These are phyloP conservation scores for Pseudophaeomoniella oleicola DNA, from an alignment of 2,329 filamentous ascomycete genomes.

Conservation along the genomic window DNA sequence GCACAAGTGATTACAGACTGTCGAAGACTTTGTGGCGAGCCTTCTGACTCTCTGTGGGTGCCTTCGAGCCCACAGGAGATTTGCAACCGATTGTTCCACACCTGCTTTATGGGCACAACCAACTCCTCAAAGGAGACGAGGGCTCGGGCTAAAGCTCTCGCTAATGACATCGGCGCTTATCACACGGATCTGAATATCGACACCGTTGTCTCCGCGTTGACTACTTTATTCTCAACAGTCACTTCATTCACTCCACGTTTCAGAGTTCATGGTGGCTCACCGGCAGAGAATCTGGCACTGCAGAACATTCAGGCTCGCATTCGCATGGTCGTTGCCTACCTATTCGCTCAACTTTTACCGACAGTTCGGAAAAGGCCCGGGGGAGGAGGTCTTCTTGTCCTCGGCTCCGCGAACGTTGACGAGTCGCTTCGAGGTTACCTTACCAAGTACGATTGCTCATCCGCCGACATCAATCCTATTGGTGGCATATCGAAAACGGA, in stretches of 20 bases:
- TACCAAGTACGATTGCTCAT: conserved; percentile 55
- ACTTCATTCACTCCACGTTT: conserved; percentile 47
- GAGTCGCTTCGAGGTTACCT: conserved; percentile 36
- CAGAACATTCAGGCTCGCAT: conserved; percentile 55
- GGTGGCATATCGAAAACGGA: conserved; percentile 49
- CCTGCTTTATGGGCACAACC: conserved; percentile 56
- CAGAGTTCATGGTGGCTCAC: conserved; percentile 47
- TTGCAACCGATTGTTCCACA: conserved; percentile 44
- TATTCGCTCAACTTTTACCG: conserved; percentile 49
- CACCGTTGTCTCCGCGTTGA: conserved; percentile 33
- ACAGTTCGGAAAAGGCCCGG: conserved; percentile 41
- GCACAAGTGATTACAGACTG: conserved; percentile 39
- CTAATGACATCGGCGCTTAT: conserved; percentile 49
- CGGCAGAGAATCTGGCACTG: conserved; percentile 42
- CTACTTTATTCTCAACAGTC: conserved; percentile 42
- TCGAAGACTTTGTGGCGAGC: conserved; percentile 35
- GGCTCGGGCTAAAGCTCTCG: conserved; percentile 47
- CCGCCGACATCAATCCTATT: conserved; percentile 48
- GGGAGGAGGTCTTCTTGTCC: conserved; percentile 46
- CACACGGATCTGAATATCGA: conserved; percentile 66
- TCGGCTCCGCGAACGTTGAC: conserved; percentile 55
- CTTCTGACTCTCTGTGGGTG: conserved; percentile 30
- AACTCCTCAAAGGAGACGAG: conserved; percentile 55
- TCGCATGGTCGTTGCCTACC: conserved; percentile 52
- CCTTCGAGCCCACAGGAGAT: conserved; percentile 47